Evolutionary conservation across 148 eudicot species (phyloP), one percentile per base, ranked within the genome.

Genomic region (Pouteria glomerata): DNA sequence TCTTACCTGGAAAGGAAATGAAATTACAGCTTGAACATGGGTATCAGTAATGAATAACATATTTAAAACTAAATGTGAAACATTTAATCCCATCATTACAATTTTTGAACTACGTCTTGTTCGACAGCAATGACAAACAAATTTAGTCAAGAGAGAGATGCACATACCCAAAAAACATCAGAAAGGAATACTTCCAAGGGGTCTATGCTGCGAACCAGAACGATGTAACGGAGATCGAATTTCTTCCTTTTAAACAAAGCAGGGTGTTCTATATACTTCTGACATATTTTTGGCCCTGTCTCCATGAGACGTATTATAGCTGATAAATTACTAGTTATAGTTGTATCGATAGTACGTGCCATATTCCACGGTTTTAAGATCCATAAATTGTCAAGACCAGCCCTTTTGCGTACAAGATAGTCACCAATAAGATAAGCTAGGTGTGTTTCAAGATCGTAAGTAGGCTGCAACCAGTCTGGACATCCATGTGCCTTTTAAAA

Each of bases 361-460:
- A 95, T 95, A 78, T 95, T 95, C 99, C 99, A 95, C 3, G 99
- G 99, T 76, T 95, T 95, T 68, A 95, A 70, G 68, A 95, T 95
- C 99, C 99, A 95, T 56, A 92, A 73, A 79, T 95, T 95, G 80
- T 92, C 93, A 21, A 69, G 74, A 62, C 85, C 90, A 56, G 83
- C 86, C 76, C 80, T 83, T 72, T 95, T 85, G 53, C 96, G 90
- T 53, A 86, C 78, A 76, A 61, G 73, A 73, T 83, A 95, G 65
- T 95, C 92, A 55, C 99, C 99, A 73, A 95, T 85, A 41, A 95
- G 82, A 72, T 88, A 90, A 74, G 90, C 71, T 57, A 95, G 88
- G 60, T 90, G 82, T 74, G 82, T 90, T 80, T 92, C 99, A 34
- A 95, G 89, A 95, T 95, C 86, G 85, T 95, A 92, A 58, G 99